Conservation (phyloP, 2,329 filamentous ascomycete genomes). For the Thelonectria olida region DNA sequence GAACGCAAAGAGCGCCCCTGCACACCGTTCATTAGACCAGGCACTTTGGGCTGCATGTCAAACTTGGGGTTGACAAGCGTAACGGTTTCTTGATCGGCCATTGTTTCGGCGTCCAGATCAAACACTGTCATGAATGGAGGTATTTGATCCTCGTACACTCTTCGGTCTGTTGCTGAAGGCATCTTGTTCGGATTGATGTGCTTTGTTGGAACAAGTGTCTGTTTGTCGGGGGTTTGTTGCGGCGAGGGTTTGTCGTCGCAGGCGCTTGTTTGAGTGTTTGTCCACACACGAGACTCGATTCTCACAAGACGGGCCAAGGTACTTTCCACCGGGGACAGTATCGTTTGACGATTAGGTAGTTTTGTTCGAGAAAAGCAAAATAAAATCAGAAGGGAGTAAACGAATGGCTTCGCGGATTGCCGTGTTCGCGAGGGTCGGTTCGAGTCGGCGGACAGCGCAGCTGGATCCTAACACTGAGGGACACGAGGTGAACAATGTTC, state of each 20-base stretch:
- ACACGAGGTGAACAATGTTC: constrained; percentile 26
- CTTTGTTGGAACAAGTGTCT: too few species aligned
- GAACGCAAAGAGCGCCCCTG: constrained; percentile 51
- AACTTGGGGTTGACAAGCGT: constrained; percentile 64
- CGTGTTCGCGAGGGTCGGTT: constrained; percentile 33
- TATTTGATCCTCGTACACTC: constrained; percentile 75
- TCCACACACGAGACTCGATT: constrained; percentile 15
- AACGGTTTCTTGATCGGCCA: constrained; percentile 62
- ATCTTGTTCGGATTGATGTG: constrained; percentile 54
- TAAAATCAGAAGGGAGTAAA: constrained; percentile 28
- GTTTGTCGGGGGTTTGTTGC: constrained; percentile 9
- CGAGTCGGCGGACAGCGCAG: constrained; percentile 41
- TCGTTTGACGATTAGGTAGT: constrained; percentile 32
- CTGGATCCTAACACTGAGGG: constrained; percentile 39
- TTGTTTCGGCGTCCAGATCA: constrained; percentile 68
- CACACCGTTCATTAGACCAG: constrained; percentile 48
- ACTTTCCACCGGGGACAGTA: constrained; percentile 34
- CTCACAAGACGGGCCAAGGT: constrained; percentile 24
- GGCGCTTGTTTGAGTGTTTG: background rate
- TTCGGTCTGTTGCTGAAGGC: constrained; percentile 69
- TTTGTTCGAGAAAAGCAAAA: constrained; percentile 31
- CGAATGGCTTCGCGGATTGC: constrained; percentile 33
- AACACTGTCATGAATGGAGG: constrained; percentile 82
- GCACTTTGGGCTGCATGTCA: constrained; percentile 54
- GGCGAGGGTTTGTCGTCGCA: background rate